Evolutionary conservation across 805 yeast genomes (phyloP).

Genomic region (Metschnikowia continentalis): DNA sequence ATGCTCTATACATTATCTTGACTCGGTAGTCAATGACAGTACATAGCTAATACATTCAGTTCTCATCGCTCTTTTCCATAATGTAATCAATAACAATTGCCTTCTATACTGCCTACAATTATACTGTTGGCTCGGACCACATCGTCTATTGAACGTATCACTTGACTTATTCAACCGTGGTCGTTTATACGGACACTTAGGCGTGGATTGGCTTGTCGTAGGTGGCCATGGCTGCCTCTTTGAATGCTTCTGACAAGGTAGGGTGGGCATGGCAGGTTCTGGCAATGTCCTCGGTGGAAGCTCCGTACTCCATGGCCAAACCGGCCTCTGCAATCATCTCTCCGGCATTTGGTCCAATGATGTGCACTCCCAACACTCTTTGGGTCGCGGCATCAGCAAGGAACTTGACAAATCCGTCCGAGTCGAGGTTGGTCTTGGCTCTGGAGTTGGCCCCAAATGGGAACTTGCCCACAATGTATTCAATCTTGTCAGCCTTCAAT

Average conservation of each 20-base stretch:
- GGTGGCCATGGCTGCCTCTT: conserved; percentile 94
- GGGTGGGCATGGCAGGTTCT: conserved; percentile 99
- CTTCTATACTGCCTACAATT: no score
- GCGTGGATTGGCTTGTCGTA: conserved; percentile 84
- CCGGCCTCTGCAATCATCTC: conserved; percentile 99
- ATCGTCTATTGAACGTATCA: no score
- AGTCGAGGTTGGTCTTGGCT: conserved; percentile 96
- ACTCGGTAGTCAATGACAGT: conserved; percentile 12
- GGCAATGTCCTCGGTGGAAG: conserved; percentile 95
- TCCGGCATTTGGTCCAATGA: conserved; percentile 98
- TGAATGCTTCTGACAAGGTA: conserved; percentile 94
- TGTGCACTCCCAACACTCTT: conserved; percentile 93
- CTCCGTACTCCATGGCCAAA: conserved; percentile 97
- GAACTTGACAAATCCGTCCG: conserved; percentile 96
- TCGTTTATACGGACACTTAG: not conserved
- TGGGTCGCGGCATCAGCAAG: conserved; percentile 96
- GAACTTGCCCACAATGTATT: conserved; percentile 94
- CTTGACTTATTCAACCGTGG: not conserved
- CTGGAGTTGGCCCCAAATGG: conserved; percentile 98
- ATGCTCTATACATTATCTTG: conserved; percentile 55
- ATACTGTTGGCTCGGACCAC: no score
- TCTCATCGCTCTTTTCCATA: no score
- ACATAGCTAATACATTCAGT: not conserved
- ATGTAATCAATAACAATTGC: no score
- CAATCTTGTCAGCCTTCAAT: conserved; percentile 86